Evolutionary conservation across 345 rosid genomes (phyloP).

Genomic region (Moringa oleifera): DNA sequence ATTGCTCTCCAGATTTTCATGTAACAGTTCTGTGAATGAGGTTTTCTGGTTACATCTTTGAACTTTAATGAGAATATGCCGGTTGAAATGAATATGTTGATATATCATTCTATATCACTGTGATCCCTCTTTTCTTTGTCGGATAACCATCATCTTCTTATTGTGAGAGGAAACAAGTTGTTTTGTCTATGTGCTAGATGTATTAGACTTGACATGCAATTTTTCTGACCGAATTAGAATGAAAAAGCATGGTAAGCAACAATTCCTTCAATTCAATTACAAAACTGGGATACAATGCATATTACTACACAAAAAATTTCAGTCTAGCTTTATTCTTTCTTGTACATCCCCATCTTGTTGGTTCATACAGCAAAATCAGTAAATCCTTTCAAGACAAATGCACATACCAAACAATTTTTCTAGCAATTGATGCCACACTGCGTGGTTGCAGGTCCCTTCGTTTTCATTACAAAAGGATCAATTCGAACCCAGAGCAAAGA

Average conservation of each 20-base stretch:
- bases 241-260: conserved; percentile 3
- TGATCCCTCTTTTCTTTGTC: no score
- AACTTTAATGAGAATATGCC: no score
- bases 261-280: conserved; percentile 21
- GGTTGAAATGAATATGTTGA: no score
- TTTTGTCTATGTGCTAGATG: no score
- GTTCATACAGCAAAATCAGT: conserved; percentile 23
- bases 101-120: no score
- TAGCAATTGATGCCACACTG: conserved; percentile 87
- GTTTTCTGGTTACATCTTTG: no score
- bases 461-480: conserved; percentile 87
- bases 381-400: conserved; percentile 18
- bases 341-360: conserved; percentile 23
- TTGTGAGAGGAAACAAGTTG: no score
- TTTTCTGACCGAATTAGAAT: background rate
- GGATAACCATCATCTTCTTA: no score
- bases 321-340: conserved; percentile 29
- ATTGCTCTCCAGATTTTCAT: no score
- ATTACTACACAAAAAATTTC: conserved; percentile 21
- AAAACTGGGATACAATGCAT: conserved; percentile 26
- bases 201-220: background rate
- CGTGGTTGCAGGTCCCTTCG: conserved; percentile 84
- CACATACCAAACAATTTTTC: conserved; percentile 7
- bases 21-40: no score
- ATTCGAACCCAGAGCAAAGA: conserved; percentile 94